Percentiles rank a stretch among this genome's conserved stretches.
These are phyloP conservation scores for Globisporangium paddicum DNA, from an alignment of 352 stramenopile species.

Conservation along the genomic window DNA sequence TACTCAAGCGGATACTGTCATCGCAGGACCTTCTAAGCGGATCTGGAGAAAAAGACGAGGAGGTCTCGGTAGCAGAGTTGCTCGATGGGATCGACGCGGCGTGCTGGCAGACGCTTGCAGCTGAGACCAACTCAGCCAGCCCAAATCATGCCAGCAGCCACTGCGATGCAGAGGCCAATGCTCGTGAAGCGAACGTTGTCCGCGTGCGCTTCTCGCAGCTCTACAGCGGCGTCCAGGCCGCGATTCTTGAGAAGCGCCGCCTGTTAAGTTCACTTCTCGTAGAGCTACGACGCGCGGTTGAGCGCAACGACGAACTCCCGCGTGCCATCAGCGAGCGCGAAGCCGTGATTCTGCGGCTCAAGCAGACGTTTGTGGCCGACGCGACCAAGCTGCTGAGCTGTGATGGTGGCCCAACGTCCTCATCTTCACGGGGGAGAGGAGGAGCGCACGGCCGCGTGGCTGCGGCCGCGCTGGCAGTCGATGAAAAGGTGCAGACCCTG, in stretches of 20 bases:
- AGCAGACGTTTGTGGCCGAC: constrained; percentile 7
- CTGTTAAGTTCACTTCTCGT: constrained; percentile 15
- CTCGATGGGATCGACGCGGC: constrained; percentile 25
- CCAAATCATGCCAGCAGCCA: neutral
- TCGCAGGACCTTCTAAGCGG: neutral
- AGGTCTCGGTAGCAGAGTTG: constrained; percentile 10
- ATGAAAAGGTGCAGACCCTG: constrained; percentile 32
- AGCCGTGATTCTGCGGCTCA: neutral
- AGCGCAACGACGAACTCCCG: constrained; percentile 32
- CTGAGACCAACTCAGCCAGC: neutral
- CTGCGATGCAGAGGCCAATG: neutral
- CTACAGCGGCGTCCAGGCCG: constrained; percentile 23
- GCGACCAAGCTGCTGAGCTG: constrained; percentile 11
- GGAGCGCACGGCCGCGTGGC: too few relatives aligned
- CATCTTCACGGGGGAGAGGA: neutral
- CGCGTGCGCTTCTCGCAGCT: constrained; percentile 30
- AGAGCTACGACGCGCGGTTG: constrained; percentile 15
- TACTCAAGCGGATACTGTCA: constrained; percentile 18
- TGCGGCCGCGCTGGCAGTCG: constrained; percentile 20
- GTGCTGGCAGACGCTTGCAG: constrained; percentile 28
- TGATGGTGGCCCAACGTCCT: neutral
- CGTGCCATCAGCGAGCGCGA: constrained; percentile 18
- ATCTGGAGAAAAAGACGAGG: neutral
- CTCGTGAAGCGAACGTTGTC: neutral
- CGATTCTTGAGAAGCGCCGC: constrained; percentile 19